Evolutionary conservation across 1,284 basidiomycete species (phyloP).

Genomic region (Clitocybe nebularis): DNA sequence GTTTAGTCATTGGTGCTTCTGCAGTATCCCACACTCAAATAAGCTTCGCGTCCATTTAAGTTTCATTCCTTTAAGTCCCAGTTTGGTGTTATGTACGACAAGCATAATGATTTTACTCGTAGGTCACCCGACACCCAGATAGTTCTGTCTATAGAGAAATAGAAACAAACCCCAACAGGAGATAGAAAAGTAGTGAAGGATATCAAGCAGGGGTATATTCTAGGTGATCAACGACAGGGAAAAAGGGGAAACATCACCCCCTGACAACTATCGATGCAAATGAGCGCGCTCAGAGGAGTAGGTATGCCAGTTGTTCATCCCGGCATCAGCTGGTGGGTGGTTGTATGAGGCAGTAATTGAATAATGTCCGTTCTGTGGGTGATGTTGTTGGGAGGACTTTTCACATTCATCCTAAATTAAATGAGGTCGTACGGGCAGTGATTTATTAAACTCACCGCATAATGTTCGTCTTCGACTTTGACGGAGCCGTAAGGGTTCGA

Average conservation of each 20-base stretch:
- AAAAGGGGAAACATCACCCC: slow-evolving; percentile 3
- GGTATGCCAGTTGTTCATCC: slow-evolving; percentile 55
- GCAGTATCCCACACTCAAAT: slow-evolving; percentile 23
- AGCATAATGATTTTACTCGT: neutral
- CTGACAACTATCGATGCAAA: slow-evolving; percentile 42
- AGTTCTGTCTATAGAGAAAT: too few relatives aligned
- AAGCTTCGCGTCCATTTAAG: slow-evolving; percentile 16
- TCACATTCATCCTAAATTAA: slow-evolving; percentile 3
- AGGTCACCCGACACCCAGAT: neutral
- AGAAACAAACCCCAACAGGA: too few relatives aligned
- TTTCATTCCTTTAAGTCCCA: neutral
- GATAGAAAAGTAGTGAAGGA: neutral
- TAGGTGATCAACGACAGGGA: slow-evolving; percentile 4
- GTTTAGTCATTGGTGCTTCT: slow-evolving; percentile 15
- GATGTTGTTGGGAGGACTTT: slow-evolving; percentile 32
- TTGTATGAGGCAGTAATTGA: slow-evolving; percentile 41
- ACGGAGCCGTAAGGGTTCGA: slow-evolving; percentile 43
- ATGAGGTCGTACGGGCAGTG: slow-evolving; percentile 3
- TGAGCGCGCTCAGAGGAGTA: slow-evolving; percentile 61
- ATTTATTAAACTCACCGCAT: slow-evolving; percentile 38
- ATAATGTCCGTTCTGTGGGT: slow-evolving; percentile 30
- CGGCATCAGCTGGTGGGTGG: slow-evolving; percentile 34
- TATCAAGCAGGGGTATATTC: slow-evolving; percentile 22
- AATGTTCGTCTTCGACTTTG: slow-evolving; percentile 66
- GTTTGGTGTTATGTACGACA: neutral